Percentiles rank a stretch among this genome's conserved stretches.
Evolutionary conservation across 352 stramenopile genomes (phyloP).

Genomic region (Phytophthora uliginosa): DNA sequence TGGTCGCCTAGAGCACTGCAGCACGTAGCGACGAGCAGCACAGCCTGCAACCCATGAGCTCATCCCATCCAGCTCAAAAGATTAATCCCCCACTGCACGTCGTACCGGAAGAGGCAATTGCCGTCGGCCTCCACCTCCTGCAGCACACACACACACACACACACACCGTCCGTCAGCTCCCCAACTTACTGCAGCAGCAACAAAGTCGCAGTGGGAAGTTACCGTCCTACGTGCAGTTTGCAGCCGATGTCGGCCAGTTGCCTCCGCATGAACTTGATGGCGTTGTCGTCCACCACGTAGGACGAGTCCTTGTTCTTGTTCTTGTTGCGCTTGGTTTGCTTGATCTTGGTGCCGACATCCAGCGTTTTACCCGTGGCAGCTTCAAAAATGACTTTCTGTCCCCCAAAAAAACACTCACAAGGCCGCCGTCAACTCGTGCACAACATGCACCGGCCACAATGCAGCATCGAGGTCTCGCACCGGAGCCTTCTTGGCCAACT

Average conservation of each 20-base stretch:
- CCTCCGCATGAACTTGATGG: conserved; percentile 64
- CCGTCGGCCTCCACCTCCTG: conserved; percentile 85
- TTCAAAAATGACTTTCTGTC: conserved; percentile 44
- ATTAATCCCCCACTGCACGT: neutral
- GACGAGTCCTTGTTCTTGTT: conserved; percentile 36
- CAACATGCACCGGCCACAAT: neutral
- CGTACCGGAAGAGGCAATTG: conserved; percentile 87
- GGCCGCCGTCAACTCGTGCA: neutral
- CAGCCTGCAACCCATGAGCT: conserved; percentile 17
- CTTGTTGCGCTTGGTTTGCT: neutral
- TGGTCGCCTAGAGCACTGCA: conserved; percentile 76
- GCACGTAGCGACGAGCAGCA: neutral
- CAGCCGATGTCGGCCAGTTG: conserved; percentile 65
- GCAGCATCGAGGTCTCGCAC: conserved; percentile 21
- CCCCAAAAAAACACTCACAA: neutral
- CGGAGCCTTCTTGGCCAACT: conserved; percentile 44
- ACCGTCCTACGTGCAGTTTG: conserved; percentile 58
- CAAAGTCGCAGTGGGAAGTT: neutral
- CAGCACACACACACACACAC: neutral
- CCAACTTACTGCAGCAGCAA: neutral
- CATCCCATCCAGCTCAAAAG: neutral
- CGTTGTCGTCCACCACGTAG: conserved; percentile 56
- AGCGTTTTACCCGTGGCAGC: conserved; percentile 31
- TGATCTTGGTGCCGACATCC: conserved; percentile 9
- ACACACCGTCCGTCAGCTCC: neutral